Percentiles rank a stretch among this genome's conserved stretches.
phyloP scores from a whole-genome alignment of 176 grass and related monocot species.

The Carex myosuroides region DNA sequence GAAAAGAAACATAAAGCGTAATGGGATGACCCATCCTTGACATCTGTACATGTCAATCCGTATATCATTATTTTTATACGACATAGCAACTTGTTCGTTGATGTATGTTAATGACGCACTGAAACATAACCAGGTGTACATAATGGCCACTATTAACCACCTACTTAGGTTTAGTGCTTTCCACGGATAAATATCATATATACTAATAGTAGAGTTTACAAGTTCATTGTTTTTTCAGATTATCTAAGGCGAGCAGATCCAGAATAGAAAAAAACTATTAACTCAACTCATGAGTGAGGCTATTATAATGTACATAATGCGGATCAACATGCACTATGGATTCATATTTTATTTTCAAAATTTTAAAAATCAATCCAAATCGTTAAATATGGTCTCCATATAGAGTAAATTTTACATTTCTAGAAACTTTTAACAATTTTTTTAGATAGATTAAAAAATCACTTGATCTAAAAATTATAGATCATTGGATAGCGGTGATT shows the following conservation, averaged over 20 bases:
- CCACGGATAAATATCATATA: not conserved
- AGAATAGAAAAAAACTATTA: not conserved
- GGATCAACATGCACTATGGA: no score
- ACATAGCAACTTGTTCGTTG: not conserved
- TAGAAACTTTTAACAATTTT: no score
- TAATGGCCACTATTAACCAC: not conserved
- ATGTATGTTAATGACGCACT: not conserved
- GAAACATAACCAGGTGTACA: not conserved
- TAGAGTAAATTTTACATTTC: no score
- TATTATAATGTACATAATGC: no score
- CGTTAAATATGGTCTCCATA: no score
- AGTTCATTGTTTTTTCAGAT: not conserved
- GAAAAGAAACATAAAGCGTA: not conserved
- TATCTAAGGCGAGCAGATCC: not conserved
- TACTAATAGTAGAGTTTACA: not conserved
- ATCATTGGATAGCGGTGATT: no score
- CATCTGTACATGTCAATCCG: not conserved
- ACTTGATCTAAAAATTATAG: no score
- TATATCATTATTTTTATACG: not conserved
- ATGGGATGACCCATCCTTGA: not conserved
- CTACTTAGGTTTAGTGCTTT: not conserved
- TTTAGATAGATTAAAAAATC: no score
- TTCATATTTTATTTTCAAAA: no score
- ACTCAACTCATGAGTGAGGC: no score
- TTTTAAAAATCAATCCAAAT: no score